phyloP scores from a whole-genome alignment of 768 basidiomycete genomes.

The Termitomyces sp. region DNA sequence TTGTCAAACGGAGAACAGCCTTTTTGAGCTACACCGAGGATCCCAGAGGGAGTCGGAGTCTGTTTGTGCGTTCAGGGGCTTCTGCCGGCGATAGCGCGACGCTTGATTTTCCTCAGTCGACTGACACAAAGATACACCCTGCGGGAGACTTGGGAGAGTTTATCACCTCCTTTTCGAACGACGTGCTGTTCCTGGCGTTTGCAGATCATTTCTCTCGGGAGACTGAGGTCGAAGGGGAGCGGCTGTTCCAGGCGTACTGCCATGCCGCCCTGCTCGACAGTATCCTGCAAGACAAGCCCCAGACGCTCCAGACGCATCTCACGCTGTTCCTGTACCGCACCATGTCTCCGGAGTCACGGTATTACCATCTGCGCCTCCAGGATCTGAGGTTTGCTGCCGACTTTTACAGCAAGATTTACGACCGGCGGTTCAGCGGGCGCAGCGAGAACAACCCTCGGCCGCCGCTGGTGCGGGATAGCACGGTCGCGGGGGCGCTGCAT shows the following conservation, averaged over 20 bases:
- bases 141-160: constrained; percentile 78
- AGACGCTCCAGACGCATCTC: constrained; percentile 70
- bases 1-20: constrained; percentile 88
- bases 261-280: constrained; percentile 79
- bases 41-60: constrained; percentile 86
- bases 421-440: constrained; percentile 70
- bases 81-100: constrained; percentile 81
- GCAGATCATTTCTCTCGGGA: constrained; percentile 73
- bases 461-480: constrained; percentile 67
- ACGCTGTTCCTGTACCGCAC: constrained; percentile 64
- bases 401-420: constrained; percentile 73
- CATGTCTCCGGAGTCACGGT: constrained; percentile 50
- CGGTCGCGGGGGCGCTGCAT: constrained; percentile 60
- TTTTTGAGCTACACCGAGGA: constrained; percentile 94
- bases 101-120: constrained; percentile 78
- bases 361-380: constrained; percentile 64
- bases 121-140: constrained; percentile 59
- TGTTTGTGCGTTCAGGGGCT: constrained; percentile 84
- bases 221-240: constrained; percentile 53
- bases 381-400: constrained; percentile 72
- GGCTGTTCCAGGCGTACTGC: constrained; percentile 64
- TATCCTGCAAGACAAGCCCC: constrained; percentile 86
- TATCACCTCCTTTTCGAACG: constrained; percentile 83
- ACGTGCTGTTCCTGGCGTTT: constrained; percentile 73
- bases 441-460: constrained; percentile 59